phyloP scores from a whole-genome alignment of 2,329 filamentous ascomycete species.

The Cadophora malorum region DNA sequence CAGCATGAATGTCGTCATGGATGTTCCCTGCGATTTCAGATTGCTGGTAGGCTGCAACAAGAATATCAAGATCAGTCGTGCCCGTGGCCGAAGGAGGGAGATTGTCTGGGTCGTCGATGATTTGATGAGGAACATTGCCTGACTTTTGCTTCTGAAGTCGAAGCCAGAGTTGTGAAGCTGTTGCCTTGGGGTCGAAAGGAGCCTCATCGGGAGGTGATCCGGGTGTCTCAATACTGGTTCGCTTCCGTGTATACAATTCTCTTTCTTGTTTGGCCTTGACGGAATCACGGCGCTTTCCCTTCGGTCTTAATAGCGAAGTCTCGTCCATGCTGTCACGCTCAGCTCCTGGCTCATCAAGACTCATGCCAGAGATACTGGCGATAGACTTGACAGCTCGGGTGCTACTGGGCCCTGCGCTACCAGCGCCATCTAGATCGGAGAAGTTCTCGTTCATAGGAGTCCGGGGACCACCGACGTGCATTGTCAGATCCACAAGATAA shows the following conservation, averaged over 20 bases:
- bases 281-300: conserved; percentile 76
- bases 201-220: conserved; percentile 67
- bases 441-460: conserved; percentile 62
- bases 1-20: conserved; percentile 77
- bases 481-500: conserved; percentile 95
- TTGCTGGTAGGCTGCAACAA: conserved; percentile 76
- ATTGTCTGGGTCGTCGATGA: conserved; percentile 73
- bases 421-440: conserved; percentile 65
- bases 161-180: conserved; percentile 64
- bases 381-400: conserved; percentile 89
- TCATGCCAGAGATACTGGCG: conserved; percentile 79
- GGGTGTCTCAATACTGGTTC: conserved; percentile 67
- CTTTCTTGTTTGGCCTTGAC: conserved; percentile 86
- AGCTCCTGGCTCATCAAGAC: conserved; percentile 64
- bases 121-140: conserved; percentile 61
- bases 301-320: conserved; percentile 69
- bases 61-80: conserved; percentile 78
- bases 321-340: conserved; percentile 60
- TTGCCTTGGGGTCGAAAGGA: conserved; percentile 49
- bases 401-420: conserved; percentile 82
- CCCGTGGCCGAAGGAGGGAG: conserved; percentile 63
- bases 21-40: conserved; percentile 80
- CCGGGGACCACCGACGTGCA: conserved; percentile 78
- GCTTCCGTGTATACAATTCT: conserved; percentile 87
- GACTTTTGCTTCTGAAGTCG: conserved; percentile 59